phyloP scores from a whole-genome alignment of 2,329 filamentous ascomycete genomes.

The Plenodomus tracheiphilus region DNA sequence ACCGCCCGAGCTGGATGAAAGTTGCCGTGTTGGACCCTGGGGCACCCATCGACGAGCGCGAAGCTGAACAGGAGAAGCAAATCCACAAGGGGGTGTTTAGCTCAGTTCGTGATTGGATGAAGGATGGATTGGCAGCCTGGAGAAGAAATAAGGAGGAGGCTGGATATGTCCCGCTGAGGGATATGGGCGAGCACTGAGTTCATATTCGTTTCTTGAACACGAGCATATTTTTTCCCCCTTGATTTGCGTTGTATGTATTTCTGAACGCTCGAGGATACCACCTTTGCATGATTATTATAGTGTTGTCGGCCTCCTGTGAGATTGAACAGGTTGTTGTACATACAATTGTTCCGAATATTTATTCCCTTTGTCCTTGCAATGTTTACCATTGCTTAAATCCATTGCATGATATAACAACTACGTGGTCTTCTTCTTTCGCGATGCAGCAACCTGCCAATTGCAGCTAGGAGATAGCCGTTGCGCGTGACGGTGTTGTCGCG shows the following conservation, averaged over 20 bases:
- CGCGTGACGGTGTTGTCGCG: slow-evolving; percentile 19
- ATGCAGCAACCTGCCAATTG: slow-evolving; percentile 7
- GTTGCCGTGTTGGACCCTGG: slow-evolving; percentile 62
- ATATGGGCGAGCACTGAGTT: slow-evolving; percentile 41
- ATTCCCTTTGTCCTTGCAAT: too few species aligned
- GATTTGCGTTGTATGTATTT: not conserved
- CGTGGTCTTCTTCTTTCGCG: too few species aligned
- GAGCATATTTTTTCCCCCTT: not conserved
- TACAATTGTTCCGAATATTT: too few species aligned
- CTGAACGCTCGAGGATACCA: slow-evolving; percentile 17
- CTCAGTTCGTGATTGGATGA: slow-evolving; percentile 30
- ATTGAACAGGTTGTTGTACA: slow-evolving; percentile 7
- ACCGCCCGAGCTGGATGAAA: slow-evolving; percentile 83
- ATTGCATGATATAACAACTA: too few species aligned
- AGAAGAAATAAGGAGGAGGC: slow-evolving; percentile 44
- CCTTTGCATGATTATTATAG: slow-evolving; percentile 1
- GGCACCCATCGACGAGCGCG: slow-evolving; percentile 33
- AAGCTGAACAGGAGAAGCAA: slow-evolving; percentile 30
- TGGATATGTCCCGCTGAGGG: slow-evolving; percentile 52
- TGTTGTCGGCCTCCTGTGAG: not conserved
- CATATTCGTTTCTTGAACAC: not conserved
- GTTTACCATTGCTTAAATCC: too few species aligned
- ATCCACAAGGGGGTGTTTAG: slow-evolving; percentile 24
- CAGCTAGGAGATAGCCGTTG: slow-evolving; percentile 5
- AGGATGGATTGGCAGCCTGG: slow-evolving; percentile 37